phyloP scores from a whole-genome alignment of 2,329 filamentous ascomycete genomes.

The Sarocladiaceae sp. region DNA sequence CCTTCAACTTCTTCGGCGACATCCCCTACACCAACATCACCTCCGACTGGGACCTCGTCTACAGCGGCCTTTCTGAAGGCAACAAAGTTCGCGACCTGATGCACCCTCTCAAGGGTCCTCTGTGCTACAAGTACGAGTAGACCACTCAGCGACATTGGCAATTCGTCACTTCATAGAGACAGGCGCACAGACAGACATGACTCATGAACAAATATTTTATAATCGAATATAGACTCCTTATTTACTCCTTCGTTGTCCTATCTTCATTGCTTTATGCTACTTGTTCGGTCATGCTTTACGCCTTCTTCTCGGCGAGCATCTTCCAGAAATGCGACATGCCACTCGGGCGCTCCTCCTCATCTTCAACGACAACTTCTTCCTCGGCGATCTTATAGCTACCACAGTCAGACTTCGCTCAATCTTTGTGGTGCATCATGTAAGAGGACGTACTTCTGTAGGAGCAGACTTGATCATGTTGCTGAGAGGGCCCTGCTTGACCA shows the following conservation, averaged over 20 bases:
- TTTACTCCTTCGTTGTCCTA: too few species aligned
- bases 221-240: too few species aligned
- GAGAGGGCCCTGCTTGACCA: slow-evolving; percentile 74
- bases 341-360: neutral
- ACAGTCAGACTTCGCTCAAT: neutral
- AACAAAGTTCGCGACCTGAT: slow-evolving; percentile 8
- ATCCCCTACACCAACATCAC: slow-evolving; percentile 27
- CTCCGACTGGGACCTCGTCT: slow-evolving; percentile 15
- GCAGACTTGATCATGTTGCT: slow-evolving; percentile 37
- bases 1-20: slow-evolving; percentile 26
- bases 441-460: slow-evolving; percentile 8
- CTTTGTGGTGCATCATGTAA: neutral
- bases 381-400: neutral
- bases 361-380: neutral
- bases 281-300: too few species aligned
- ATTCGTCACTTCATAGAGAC: too few species aligned
- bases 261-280: too few species aligned
- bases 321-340: neutral
- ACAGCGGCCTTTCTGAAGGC: slow-evolving; percentile 1
- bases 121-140: slow-evolving; percentile 11
- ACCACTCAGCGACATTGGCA: neutral
- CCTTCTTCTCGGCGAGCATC: neutral
- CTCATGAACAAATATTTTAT: too few species aligned
- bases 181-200: too few species aligned
- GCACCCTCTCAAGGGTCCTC: slow-evolving; percentile 6